phyloP scores from a whole-genome alignment of 208 protist genomes.

The Trypanosoma congolense region DNA sequence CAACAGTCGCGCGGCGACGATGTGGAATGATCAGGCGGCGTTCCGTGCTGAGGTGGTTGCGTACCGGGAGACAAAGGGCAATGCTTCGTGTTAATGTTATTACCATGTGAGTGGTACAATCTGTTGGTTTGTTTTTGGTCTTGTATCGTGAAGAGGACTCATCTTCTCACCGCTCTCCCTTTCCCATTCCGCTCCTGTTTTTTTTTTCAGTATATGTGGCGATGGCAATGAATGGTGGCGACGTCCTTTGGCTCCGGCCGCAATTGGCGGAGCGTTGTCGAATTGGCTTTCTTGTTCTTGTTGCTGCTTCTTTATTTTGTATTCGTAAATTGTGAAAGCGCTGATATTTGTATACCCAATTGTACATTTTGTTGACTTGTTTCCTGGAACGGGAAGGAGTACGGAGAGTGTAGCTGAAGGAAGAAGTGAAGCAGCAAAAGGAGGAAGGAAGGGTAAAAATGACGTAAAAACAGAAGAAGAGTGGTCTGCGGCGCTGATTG shows the following conservation, averaged over 20 bases:
- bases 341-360: too few relatives aligned
- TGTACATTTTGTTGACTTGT: too few relatives aligned
- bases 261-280: too few relatives aligned
- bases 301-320: conserved; percentile 1
- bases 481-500: too few relatives aligned
- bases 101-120: neutral
- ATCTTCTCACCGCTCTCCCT: neutral
- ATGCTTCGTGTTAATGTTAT: conserved; percentile 1
- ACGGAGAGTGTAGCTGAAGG: neutral
- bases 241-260: too few relatives aligned
- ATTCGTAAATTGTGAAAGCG: too few relatives aligned
- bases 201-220: neutral
- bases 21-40: conserved; percentile 84
- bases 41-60: conserved; percentile 59
- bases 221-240: too few relatives aligned
- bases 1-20: conserved; percentile 89
- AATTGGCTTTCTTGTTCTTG: too few relatives aligned
- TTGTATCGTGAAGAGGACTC: too few relatives aligned
- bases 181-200: neutral
- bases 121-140: too few relatives aligned
- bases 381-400: conserved; percentile 5
- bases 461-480: conserved; percentile 7
- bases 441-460: conserved; percentile 10
- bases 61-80: conserved; percentile 24
- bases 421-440: conserved; percentile 6